Percentiles rank a stretch among this genome's conserved stretches.
Evolutionary conservation across 305 asterid genomes (phyloP).

Genomic region (Solanum hybrid): DNA sequence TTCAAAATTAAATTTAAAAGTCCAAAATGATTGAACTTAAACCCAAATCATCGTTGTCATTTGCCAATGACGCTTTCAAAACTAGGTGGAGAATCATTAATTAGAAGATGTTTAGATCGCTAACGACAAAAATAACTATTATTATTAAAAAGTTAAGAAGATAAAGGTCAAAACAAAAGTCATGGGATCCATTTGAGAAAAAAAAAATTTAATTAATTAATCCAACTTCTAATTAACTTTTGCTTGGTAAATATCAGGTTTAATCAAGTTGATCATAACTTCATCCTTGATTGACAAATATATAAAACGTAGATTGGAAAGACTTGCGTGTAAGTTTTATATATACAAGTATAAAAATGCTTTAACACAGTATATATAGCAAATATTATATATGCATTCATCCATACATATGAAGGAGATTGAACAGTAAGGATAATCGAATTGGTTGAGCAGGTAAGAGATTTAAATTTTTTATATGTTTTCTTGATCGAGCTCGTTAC

Average conservation of each 20-base stretch:
- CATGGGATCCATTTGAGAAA: neutral
- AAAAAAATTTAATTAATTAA: too few species aligned
- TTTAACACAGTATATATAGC: neutral
- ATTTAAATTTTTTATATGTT: too few species aligned
- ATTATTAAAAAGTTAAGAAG: neutral
- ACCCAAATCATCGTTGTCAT: neutral
- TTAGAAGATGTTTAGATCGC: too few species aligned
- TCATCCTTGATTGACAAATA: neutral
- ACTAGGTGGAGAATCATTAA: too few species aligned
- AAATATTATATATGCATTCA: neutral
- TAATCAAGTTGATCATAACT: neutral
- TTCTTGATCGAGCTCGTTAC: too few species aligned
- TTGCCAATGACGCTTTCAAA: neutral
- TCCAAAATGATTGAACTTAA: neutral
- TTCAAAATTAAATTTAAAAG: neutral
- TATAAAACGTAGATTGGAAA: neutral
- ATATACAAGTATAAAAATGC: neutral
- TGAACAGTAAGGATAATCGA: neutral
- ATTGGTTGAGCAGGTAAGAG: neutral
- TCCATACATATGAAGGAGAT: neutral
- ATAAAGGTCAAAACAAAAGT: neutral
- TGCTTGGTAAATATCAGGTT: neutral
- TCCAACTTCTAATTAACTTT: neutral
- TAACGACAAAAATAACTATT: too few species aligned
- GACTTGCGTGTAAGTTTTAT: neutral